Evolutionary conservation across 2,329 filamentous ascomycete species (phyloP), one percentile per base, ranked within the genome.

Genomic region (Trichoderma sp.): DNA sequence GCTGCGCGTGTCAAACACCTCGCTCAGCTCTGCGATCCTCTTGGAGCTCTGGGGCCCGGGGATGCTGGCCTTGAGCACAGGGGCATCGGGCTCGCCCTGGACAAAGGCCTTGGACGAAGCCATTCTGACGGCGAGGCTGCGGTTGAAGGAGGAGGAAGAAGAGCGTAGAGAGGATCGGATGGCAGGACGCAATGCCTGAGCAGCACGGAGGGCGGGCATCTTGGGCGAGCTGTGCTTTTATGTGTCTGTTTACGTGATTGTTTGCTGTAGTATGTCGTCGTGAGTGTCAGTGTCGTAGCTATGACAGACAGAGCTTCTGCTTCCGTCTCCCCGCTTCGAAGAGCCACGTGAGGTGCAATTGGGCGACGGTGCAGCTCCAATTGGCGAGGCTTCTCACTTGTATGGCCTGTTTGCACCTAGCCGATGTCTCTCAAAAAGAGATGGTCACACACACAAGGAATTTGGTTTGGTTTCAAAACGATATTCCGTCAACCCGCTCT

Each of bases 1-100:
- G 85, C 93, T 95, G 77, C 95, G 90, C 6, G 94, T 96, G 84
- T 97, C 95, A 81, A 97, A 97, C 76, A 97, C 93, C 81, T 92
- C 87, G 85, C 93, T 87, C 77, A 97, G 89, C 83, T 94, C 90
- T 77, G 91, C 87, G 78, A 93, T 91, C 68, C 90, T 89, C 80
- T 91, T 89, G 86, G 91, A 89, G 84, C 92, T 91, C 86, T 92
- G 89, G 50, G 94, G 94, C 0, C 95, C 95, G 0, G 95, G 95
- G 75, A 97, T 93, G 63, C 86, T 84, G 29, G 88, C 89, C 85
- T 89, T 89, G 80, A 91, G 82, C 4, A 85, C 81, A 33, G 90
- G 90, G 31, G 82, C 86, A 33, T 85, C 83, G 60, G 89, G 89
- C 85, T 91, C 90, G 74, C 85, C 85, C 53, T 83, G 79, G 77